Evolutionary conservation across 805 yeast species (phyloP).

Genomic region (Saccharomyces mikatae): DNA sequence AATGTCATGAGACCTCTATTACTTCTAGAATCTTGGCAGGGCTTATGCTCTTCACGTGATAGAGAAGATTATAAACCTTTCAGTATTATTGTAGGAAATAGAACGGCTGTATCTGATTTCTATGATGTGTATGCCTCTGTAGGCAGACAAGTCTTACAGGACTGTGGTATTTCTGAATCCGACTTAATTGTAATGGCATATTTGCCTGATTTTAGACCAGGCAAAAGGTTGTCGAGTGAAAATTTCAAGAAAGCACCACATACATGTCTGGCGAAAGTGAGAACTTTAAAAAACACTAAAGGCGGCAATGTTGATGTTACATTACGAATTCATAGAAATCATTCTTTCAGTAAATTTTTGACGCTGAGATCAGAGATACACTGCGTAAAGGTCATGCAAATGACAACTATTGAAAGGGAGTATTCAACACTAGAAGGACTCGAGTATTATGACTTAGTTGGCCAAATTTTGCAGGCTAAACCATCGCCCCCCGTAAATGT

Average conservation of each 20-base stretch:
- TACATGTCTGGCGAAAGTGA: slow-evolving; percentile 76
- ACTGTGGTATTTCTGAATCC: slow-evolving; percentile 56
- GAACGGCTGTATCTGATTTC: slow-evolving; percentile 77
- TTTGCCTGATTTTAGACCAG: slow-evolving; percentile 32
- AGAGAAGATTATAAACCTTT: slow-evolving; percentile 52
- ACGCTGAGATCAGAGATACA: slow-evolving; percentile 57
- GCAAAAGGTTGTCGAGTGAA: slow-evolving; percentile 26
- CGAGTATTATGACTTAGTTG: slow-evolving; percentile 69
- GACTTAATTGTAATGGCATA: slow-evolving; percentile 65
- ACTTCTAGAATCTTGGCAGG: slow-evolving; percentile 90
- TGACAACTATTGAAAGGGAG: slow-evolving; percentile 92
- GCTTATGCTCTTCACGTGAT: slow-evolving; percentile 63
- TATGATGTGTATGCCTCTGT: slow-evolving; percentile 78
- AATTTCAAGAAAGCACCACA: slow-evolving; percentile 28
- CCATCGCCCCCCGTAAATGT: slow-evolving; percentile 34
- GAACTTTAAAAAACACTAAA: slow-evolving; percentile 57
- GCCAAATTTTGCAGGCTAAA: slow-evolving; percentile 55
- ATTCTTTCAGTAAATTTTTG: slow-evolving; percentile 41
- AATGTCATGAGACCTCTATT: slow-evolving; percentile 70
- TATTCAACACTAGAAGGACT: slow-evolving; percentile 75
- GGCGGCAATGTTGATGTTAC: slow-evolving; percentile 70
- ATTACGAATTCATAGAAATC: slow-evolving; percentile 48
- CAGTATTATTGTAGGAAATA: slow-evolving; percentile 61
- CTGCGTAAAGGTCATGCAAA: slow-evolving; percentile 70
- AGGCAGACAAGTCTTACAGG: slow-evolving; percentile 42